Evolutionary conservation across 208 protist genomes (phyloP).

Genomic region (Trypanosomatidae sp.): DNA sequence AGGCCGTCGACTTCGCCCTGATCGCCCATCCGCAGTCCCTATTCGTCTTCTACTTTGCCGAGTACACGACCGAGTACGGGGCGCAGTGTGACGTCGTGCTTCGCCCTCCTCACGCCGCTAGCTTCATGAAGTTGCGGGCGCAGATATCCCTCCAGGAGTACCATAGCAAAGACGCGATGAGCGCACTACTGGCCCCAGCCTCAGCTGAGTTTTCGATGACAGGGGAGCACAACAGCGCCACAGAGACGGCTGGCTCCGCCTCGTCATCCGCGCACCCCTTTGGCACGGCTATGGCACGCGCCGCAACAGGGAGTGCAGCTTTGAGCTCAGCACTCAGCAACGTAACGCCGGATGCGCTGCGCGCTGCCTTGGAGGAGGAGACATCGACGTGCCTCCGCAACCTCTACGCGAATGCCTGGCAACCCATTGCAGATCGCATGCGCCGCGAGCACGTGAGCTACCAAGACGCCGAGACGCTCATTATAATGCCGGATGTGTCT

Average conservation of each 20-base stretch:
- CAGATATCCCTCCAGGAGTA: constrained; percentile 67
- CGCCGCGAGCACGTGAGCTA: constrained; percentile 31
- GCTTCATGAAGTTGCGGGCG: constrained; percentile 61
- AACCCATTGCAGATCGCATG: constrained; percentile 51
- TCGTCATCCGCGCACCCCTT: constrained; percentile 17
- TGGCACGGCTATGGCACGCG: constrained; percentile 17
- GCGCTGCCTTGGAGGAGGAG: constrained; percentile 36
- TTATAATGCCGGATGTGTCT: constrained; percentile 77
- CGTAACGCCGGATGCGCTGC: constrained; percentile 11
- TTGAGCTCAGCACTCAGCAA: constrained; percentile 8
- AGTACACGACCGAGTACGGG: constrained; percentile 73
- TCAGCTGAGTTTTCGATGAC: constrained; percentile 16
- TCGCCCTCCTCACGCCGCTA: constrained; percentile 48
- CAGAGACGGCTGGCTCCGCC: constrained; percentile 4
- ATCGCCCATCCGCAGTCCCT: constrained; percentile 63
- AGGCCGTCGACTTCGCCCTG: constrained; percentile 79
- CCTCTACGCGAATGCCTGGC: constrained; percentile 82
- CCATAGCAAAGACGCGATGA: constrained; percentile 33
- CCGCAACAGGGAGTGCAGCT: constrained; percentile 3
- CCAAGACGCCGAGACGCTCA: constrained; percentile 56
- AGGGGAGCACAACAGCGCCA: neutral
- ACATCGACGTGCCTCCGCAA: constrained; percentile 39
- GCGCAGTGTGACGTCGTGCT: constrained; percentile 69
- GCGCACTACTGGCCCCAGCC: constrained; percentile 12
- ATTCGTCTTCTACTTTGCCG: constrained; percentile 91